These are phyloP conservation scores for Boehmeria nivea DNA, from an alignment of 306 rosid genomes.

Conservation along the genomic window DNA sequence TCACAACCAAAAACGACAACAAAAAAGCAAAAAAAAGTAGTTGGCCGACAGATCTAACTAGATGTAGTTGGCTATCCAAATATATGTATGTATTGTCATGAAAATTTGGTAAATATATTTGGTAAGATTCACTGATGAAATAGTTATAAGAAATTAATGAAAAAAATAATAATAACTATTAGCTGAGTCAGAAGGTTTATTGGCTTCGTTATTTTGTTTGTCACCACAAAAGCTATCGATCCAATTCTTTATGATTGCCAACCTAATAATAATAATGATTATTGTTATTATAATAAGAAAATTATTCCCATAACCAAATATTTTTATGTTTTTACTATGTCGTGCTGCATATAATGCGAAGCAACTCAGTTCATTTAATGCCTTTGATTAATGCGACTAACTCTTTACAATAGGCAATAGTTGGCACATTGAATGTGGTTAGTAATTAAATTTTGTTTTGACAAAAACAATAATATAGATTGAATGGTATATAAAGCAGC, in stretches of 20 bases:
- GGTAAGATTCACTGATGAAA: too few relatives aligned
- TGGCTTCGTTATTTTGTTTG: too few relatives aligned
- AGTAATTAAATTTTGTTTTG: background rate
- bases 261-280: background rate
- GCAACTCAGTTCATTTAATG: background rate
- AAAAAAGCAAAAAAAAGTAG: background rate
- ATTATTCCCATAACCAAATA: background rate
- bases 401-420: background rate
- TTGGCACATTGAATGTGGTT: conserved; percentile 3
- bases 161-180: too few relatives aligned
- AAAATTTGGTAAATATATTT: too few relatives aligned
- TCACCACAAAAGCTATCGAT: too few relatives aligned
- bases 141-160: too few relatives aligned
- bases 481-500: background rate
- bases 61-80: background rate
- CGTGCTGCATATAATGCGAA: background rate
- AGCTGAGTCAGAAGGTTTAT: too few relatives aligned
- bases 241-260: too few relatives aligned
- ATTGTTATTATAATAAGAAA: too few relatives aligned
- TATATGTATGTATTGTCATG: too few relatives aligned
- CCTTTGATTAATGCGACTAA: background rate
- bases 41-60: conserved; percentile 15
- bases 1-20: conserved; percentile 1
- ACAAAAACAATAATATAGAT: background rate
- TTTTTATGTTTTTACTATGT: background rate